phyloP scores from a whole-genome alignment of 2,329 filamentous ascomycete genomes.

The Grosmannia serpens region DNA sequence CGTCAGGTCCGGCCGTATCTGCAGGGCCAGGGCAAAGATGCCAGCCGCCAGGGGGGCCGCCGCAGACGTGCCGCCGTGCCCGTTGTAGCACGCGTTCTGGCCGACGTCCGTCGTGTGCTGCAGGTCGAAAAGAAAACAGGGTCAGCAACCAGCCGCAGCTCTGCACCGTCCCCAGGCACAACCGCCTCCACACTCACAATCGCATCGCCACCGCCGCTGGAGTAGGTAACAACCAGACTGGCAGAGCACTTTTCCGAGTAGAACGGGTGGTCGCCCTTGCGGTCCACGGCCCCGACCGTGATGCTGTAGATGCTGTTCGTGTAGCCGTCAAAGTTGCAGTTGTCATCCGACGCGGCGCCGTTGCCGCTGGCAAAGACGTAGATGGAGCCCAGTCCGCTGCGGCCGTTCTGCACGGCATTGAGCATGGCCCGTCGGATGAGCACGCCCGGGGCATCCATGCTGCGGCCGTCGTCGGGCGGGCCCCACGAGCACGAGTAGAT shows the following conservation, averaged over 20 bases:
- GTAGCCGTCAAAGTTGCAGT: constrained; percentile 99
- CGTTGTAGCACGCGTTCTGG: constrained; percentile 60
- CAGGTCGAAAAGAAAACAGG: not conserved
- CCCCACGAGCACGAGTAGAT: constrained; percentile 99
- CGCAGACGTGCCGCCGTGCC: constrained; percentile 91
- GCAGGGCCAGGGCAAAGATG: constrained; percentile 78
- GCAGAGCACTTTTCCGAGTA: constrained; percentile 97
- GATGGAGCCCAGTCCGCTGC: constrained; percentile 72
- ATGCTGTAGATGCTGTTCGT: constrained; percentile 99
- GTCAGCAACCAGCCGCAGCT: not conserved
- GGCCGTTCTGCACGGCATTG: constrained; percentile 81
- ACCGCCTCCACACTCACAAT: constrained; percentile 54
- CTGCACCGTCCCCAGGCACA: no score
- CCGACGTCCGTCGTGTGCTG: constrained; percentile 92
- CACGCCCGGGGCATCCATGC: constrained; percentile 88
- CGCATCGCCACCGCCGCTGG: constrained; percentile 74
- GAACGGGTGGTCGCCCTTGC: constrained; percentile 77
- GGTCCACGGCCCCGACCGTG: constrained; percentile 85
- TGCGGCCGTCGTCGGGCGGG: constrained; percentile 80
- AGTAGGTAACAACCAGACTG: constrained; percentile 91
- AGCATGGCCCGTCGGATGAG: constrained; percentile 85
- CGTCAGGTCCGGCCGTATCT: constrained; percentile 72
- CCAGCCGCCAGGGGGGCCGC: constrained; percentile 88
- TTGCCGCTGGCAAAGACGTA: constrained; percentile 97
- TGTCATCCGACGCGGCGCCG: constrained; percentile 75